These are phyloP conservation scores for Aristolochia californica DNA, from an alignment of 164 flowering plant genomes.

Conservation along the genomic window DNA sequence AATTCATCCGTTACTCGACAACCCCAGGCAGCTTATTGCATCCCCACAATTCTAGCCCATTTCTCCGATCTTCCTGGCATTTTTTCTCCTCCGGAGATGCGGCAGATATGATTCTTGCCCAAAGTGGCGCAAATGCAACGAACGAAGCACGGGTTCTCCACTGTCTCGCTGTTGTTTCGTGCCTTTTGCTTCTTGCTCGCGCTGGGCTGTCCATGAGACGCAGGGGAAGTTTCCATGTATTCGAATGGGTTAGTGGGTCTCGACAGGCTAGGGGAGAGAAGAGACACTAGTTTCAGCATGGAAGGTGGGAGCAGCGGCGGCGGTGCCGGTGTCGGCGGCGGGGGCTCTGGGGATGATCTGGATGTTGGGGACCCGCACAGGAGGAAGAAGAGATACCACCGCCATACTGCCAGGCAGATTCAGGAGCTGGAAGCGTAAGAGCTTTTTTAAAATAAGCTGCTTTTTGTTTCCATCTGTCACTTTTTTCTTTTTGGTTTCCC, in stretches of 20 bases:
- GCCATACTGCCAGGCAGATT: conserved; percentile 79
- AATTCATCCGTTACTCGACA: conserved; percentile 13
- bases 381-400: conserved; percentile 71
- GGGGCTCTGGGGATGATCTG: conserved; percentile 34
- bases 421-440: conserved; percentile 70
- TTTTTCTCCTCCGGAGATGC: conserved; percentile 5
- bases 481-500: neutral
- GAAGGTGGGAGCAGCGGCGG: conserved; percentile 13
- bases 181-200: neutral
- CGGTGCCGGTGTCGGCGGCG: conserved; percentile 27
- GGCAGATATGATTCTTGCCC: too few relatives aligned
- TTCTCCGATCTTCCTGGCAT: conserved; percentile 13
- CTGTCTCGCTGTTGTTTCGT: neutral
- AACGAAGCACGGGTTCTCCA: neutral
- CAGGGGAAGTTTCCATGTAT: conserved; percentile 3
- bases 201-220: neutral
- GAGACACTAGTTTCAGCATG: conserved; percentile 1
- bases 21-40: neutral
- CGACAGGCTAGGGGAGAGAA: conserved; percentile 2
- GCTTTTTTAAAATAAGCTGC: neutral
- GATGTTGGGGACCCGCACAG: conserved; percentile 35
- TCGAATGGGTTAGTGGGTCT: conserved; percentile 10
- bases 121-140: neutral
- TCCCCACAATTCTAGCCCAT: conserved; percentile 15
- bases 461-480: neutral